Evolutionary conservation across 768 basidiomycete genomes (phyloP), one percentile per base, ranked within the genome.

Genomic region (Mycena amicta): DNA sequence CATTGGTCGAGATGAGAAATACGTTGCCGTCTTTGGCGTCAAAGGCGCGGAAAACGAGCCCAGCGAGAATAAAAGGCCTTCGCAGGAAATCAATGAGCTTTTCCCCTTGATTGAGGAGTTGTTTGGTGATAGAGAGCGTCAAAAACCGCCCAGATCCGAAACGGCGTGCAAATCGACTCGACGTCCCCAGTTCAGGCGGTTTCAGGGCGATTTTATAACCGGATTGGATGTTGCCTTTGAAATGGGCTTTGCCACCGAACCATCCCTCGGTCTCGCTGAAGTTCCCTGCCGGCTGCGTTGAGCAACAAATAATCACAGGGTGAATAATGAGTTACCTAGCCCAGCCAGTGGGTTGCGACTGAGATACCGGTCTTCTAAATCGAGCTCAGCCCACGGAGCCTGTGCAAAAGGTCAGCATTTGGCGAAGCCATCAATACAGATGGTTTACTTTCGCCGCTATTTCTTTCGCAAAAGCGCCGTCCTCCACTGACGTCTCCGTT

Each of bases 131-230:
- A 46, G 78, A 80, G 55, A 89, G 67, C 2, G 82, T 76, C 3
- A 91, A 65, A 30, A 90, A 75, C 25, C 72, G 71, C n/a, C 74
- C 72, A n/a, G 87, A 89, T 0, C 89, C 89, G 66, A 85, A 89
- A 3, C 82, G 75, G 15, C 89, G 79, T 0, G 80, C 68, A 62
- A 89, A 80, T 16, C 84, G 80, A 54, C 75, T 77, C 0, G 88
- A 90, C 2, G 85, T 67, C 0, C 83, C 82, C 0, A 88, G 72
- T 31, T 74, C 71, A 1, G 82, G 80, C 3, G 69, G 75, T 20
- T 84, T 80, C 5, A 89, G 75, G 6, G 69, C 60, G 12, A 89
- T 62, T 27, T 67, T 72, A 56, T 77, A 80, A 0, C 41, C 29
- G 0, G 55, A 54, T 4, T 57, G 50, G 46, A 52, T 61, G n/a